Conservation (phyloP, 202 grass and related monocot genomes). For the Zoysia matrella region DNA sequence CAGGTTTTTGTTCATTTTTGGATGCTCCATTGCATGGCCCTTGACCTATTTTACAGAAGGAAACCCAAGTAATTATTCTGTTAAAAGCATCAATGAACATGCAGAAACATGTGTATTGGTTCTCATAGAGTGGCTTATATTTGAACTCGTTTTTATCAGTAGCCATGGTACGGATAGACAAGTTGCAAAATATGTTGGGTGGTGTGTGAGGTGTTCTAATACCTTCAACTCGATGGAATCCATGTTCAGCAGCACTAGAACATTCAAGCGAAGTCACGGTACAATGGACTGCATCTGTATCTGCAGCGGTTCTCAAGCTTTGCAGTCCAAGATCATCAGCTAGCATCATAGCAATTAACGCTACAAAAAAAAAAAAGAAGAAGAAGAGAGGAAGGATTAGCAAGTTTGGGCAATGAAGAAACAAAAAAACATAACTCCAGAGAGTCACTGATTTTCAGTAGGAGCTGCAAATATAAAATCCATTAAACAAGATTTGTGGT, state of each 20-base stretch:
- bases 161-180: not conserved
- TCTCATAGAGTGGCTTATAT: not conserved
- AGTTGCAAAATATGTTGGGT: slow-evolving; percentile 1
- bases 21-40: slow-evolving; percentile 32
- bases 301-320: slow-evolving; percentile 37
- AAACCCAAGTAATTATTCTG: not conserved
- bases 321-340: slow-evolving; percentile 54
- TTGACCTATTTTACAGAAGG: slow-evolving; percentile 36
- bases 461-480: not conserved
- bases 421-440: not conserved
- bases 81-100: not conserved
- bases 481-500: not conserved
- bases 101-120: not conserved
- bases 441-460: not conserved
- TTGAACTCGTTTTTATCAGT: not conserved
- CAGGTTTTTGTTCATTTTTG: slow-evolving; percentile 46
- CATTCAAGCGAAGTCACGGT: slow-evolving; percentile 32
- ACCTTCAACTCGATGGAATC: slow-evolving; percentile 27
- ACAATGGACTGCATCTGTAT: slow-evolving; percentile 20
- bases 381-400: slow-evolving; percentile 6
- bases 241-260: slow-evolving; percentile 31
- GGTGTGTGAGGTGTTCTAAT: slow-evolving; percentile 3
- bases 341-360: slow-evolving; percentile 53
- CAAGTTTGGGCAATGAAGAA: not conserved
- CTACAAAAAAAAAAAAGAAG: slow-evolving; percentile 35